Evolutionary conservation across 2,329 filamentous ascomycete genomes (phyloP), one percentile per base, ranked within the genome.

Genomic region (Cadophora luteo-olivacea): DNA sequence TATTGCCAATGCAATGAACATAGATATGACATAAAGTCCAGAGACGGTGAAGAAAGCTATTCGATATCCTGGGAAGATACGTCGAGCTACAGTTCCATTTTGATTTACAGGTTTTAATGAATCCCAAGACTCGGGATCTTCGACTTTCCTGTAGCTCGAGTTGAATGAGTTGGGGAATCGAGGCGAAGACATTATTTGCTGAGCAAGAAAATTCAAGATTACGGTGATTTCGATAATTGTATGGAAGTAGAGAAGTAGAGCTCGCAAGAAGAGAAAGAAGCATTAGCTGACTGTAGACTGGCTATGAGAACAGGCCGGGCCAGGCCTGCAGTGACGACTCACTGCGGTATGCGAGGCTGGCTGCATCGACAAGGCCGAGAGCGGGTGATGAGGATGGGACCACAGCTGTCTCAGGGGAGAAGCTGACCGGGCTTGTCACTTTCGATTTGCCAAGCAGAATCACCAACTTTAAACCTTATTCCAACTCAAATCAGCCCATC

Each of bases 101-200:
- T 48, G 54, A 5, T 33, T 49, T 60, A 19, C 19, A 3, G 14
- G 16, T 14, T 48, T 41, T 12, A 36, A 29, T 6, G 24, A n/a
- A 24, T 65, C 54, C 38, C 52, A 58, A 14, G 64, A 65, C 24
- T 65, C 64, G 52, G 11, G 29, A 36, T 60, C 64, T 16, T 9
- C 29, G 41, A 65, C 51, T 25, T 60, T 32, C 19, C n/a, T 32
- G n/a, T 65, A 65, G 22, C 55, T 36, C 4, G 54, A 62, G 32
- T 12, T 19, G 24, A 49, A 36, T 5, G 16, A 36, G 14, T 24
- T 49, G 6, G 25, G 29, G 25, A 25, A 45, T 45, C 11, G 41
- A 11, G n/a, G 14, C 7, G 33, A 60, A 38, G 57, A 19, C 36
- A 60, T 60, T 55, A 33, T 16, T 60, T 41, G n/a, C 9, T 25